Percentiles rank a stretch among this genome's conserved stretches.
Evolutionary conservation across 306 rosid genomes (phyloP).

Genomic region (Sicyos baderoa): DNA sequence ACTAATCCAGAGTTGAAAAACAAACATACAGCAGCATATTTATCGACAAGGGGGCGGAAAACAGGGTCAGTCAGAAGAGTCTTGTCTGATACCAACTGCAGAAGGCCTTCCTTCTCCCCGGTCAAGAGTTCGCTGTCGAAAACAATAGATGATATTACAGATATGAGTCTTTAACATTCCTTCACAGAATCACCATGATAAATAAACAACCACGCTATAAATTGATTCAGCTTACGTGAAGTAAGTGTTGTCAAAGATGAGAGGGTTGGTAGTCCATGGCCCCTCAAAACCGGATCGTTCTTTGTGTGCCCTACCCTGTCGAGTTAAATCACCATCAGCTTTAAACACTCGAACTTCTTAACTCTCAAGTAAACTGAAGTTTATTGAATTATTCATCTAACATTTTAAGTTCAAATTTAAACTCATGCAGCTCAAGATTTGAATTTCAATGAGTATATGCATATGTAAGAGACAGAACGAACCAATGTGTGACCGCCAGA

Average conservation of each 20-base stretch:
- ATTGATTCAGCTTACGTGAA: conserved; percentile 43
- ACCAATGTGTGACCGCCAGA: conserved; percentile 95
- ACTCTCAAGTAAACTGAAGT: background rate
- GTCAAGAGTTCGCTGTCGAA: conserved; percentile 47
- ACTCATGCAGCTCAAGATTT: background rate
- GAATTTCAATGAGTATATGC: background rate
- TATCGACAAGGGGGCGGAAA: conserved; percentile 96
- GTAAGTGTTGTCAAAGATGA: conserved; percentile 79
- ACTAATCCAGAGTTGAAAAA: background rate
- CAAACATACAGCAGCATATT: conserved; percentile 70
- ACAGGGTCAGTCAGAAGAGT: conserved; percentile 68
- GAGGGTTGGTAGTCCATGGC: conserved; percentile 86
- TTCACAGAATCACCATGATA: background rate
- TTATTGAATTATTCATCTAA: background rate
- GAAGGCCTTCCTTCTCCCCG: conserved; percentile 87
- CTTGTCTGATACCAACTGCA: conserved; percentile 72
- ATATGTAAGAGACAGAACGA: background rate
- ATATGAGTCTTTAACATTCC: background rate
- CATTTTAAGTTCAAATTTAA: background rate
- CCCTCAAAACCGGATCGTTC: conserved; percentile 99
- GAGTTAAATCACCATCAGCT: background rate
- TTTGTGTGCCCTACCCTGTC: conserved; percentile 89
- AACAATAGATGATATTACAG: background rate
- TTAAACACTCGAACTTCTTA: background rate
- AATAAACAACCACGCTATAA: too few species aligned